Evolutionary conservation across 2,329 filamentous ascomycete species (phyloP).

Genomic region (Westerdykella aurantiaca): DNA sequence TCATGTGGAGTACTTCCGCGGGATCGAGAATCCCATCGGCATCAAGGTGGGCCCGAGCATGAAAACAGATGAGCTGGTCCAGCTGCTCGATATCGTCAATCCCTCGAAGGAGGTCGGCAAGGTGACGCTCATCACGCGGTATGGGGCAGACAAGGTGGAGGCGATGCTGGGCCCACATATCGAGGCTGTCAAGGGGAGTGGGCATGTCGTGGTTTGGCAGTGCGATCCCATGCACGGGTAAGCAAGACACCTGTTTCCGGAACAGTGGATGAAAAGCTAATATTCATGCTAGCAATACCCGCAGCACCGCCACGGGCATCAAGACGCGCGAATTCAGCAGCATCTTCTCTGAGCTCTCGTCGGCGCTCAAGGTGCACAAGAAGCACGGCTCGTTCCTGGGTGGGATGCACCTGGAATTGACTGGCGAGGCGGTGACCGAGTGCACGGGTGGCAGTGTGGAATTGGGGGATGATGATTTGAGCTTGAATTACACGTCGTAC

Average conservation of each 20-base stretch:
- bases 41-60: slow-evolving; percentile 94
- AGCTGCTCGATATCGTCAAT: slow-evolving; percentile 79
- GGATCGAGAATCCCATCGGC: slow-evolving; percentile 91
- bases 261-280: background rate
- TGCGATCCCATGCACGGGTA: slow-evolving; percentile 97
- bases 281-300: slow-evolving; percentile 47
- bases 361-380: slow-evolving; percentile 79
- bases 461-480: slow-evolving; percentile 79
- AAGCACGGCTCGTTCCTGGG: slow-evolving; percentile 80
- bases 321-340: slow-evolving; percentile 90
- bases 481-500: slow-evolving; percentile 88
- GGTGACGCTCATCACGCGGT: slow-evolving; percentile 92
- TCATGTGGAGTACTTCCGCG: slow-evolving; percentile 96
- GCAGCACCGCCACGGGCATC: slow-evolving; percentile 65
- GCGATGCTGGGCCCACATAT: slow-evolving; percentile 78
- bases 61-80: slow-evolving; percentile 65
- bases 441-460: slow-evolving; percentile 87
- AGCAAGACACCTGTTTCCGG: slow-evolving; percentile 10
- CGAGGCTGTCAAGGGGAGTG: slow-evolving; percentile 75
- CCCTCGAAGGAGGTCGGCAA: slow-evolving; percentile 78
- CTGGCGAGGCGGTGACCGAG: slow-evolving; percentile 92
- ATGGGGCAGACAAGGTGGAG: slow-evolving; percentile 73
- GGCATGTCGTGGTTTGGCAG: slow-evolving; percentile 81
- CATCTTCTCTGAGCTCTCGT: slow-evolving; percentile 80
- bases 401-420: slow-evolving; percentile 91